These are phyloP conservation scores for Vigna trinervia DNA, from an alignment of 306 rosid species.

Conservation along the genomic window DNA sequence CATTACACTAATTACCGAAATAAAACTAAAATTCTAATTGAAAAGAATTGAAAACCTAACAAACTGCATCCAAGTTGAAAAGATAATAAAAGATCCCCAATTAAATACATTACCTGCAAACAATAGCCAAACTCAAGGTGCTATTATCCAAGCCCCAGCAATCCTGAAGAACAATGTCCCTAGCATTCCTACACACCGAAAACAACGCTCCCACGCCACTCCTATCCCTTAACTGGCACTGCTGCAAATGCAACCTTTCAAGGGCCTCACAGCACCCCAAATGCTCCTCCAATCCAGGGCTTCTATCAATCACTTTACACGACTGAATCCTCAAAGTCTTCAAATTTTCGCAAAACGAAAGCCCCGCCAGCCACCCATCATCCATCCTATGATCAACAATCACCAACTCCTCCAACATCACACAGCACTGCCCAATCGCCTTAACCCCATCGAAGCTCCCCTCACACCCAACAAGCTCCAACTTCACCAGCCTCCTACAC, in stretches of 20 bases:
- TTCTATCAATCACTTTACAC: constrained; percentile 65
- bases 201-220: constrained; percentile 61
- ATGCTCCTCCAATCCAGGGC: constrained; percentile 70
- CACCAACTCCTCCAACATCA: constrained; percentile 82
- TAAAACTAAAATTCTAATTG: background rate
- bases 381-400: constrained; percentile 86
- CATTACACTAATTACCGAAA: background rate
- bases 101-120: constrained; percentile 62
- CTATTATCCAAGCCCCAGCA: constrained; percentile 85
- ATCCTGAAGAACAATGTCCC: constrained; percentile 71
- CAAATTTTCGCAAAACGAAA: constrained; percentile 79
- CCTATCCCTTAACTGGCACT: constrained; percentile 74
- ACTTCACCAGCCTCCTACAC: constrained; percentile 80
- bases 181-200: constrained; percentile 61
- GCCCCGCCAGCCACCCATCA: constrained; percentile 82
- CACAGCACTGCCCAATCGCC: constrained; percentile 88
- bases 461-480: constrained; percentile 83
- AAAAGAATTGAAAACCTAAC: background rate
- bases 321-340: constrained; percentile 75
- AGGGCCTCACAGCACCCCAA: constrained; percentile 73
- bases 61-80: background rate
- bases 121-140: constrained; percentile 61
- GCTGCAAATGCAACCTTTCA: constrained; percentile 69
- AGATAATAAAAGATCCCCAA: background rate
- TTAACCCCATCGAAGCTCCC: constrained; percentile 92